Evolutionary conservation across 495 filamentous ascomycete genomes (phyloP), one percentile per base, ranked within the genome.

Genomic region (Diplogelasinospora grovesii): DNA sequence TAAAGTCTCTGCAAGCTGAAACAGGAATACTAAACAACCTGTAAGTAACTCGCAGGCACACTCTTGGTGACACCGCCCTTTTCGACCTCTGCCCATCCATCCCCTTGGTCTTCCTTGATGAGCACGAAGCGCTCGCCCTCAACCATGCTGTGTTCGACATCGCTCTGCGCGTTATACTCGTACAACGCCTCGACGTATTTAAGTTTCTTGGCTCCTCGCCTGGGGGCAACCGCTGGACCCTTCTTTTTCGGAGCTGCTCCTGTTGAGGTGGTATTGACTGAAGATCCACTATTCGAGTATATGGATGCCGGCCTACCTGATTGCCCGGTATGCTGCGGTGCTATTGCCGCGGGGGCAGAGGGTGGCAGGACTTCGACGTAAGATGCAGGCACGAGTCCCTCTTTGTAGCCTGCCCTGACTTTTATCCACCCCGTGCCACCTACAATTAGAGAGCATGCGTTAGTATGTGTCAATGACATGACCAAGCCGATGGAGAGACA

Each of bases 31-130:
- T 67, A 75, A 25, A 89, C 77, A 55, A 78, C 78, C 60, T 88
- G 85, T 41, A 98, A 76, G 64, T 96, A 98, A 62, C 86, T 92
- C 30, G 89, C 88, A 11, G 90, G 90, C 34, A 98, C 90, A 56
- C 86, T 94, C 66, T 82, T 89, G n/a, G 82, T 86, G 29, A 75
- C 64, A n/a, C 92, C 92, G 18, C 82, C 85, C 46, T 83, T 83
- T 69, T 96, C 92, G 10, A 98, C 92, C 65, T 96, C 90, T 8
- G 82, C 86, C 92, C 92, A 98, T 10, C 92, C 92, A 66, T 96
- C 92, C 1, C 92, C 92, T 8, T 77, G 70, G 57, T 97, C 87
- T 28, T 79, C 77, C 48, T 74, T 86, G 29, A 95, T 77, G 26
- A 96, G 60, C 15, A 96, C 92, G 53, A 98, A 95, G 38, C 81